Conservation (phyloP, 2,329 filamentous ascomycete genomes). For the Ustulina deusta region DNA sequence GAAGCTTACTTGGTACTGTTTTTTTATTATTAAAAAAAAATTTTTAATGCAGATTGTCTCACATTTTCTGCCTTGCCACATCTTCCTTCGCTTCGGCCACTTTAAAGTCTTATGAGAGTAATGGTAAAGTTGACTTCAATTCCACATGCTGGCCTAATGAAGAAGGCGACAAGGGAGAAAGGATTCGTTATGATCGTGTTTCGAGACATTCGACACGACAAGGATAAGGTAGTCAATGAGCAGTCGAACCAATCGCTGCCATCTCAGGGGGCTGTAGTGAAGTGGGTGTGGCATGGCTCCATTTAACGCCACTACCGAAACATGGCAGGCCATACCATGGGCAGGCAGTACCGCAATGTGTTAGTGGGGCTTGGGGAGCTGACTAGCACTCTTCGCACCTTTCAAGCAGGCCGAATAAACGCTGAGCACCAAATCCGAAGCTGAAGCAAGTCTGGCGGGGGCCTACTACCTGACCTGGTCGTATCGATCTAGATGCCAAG, state of each 20-base stretch:
- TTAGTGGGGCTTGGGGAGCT: conserved; percentile 9
- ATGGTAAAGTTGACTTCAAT: background rate
- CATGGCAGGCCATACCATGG: conserved; percentile 4
- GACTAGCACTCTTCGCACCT: conserved; percentile 14
- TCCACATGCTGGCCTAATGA: conserved; percentile 4
- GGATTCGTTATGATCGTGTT: conserved; percentile 40
- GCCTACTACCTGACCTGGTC: background rate
- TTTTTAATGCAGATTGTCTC: background rate
- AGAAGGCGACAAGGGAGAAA: conserved; percentile 28
- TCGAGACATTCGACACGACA: conserved; percentile 34
- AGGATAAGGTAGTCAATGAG: conserved; percentile 10
- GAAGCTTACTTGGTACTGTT: too few species aligned
- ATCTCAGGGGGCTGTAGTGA: conserved; percentile 21
- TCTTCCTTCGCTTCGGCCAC: background rate
- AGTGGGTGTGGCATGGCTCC: conserved; percentile 1
- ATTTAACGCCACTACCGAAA: conserved; percentile 23
- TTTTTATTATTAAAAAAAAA: too few species aligned
- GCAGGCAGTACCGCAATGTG: background rate
- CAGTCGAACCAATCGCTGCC: conserved; percentile 32
- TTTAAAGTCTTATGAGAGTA: background rate
- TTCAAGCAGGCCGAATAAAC: conserved; percentile 5
- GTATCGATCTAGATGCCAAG: conserved; percentile 40
- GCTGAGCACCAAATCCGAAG: conserved; percentile 13
- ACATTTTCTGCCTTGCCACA: background rate
- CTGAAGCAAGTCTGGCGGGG: conserved; percentile 21